These are phyloP conservation scores for Cyberlindnera meyerae DNA, from an alignment of 805 yeast species.

Conservation along the genomic window DNA sequence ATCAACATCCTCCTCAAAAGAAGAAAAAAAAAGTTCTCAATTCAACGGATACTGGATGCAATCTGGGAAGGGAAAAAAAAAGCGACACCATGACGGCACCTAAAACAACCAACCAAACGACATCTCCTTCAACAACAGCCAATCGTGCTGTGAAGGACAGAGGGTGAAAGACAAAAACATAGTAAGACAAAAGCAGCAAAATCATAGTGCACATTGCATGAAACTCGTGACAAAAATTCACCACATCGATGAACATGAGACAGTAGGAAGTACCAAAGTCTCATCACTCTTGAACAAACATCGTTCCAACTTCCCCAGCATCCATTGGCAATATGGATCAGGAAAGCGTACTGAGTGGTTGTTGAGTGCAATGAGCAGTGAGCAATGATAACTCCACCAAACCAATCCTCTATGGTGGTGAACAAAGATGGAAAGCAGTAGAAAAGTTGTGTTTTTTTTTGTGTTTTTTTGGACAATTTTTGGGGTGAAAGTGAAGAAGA, in stretches of 20 bases:
- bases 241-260: too few species aligned
- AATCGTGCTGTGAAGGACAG: not conserved
- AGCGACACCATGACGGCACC: not conserved
- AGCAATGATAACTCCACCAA: too few species aligned
- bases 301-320: slow-evolving; percentile 2
- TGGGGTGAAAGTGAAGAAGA: too few species aligned
- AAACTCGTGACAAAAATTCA: too few species aligned
- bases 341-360: slow-evolving; percentile 2
- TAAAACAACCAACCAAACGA: slow-evolving; percentile 5
- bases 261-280: too few species aligned
- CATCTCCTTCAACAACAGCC: not conserved
- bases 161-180: not conserved
- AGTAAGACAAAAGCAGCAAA: too few species aligned
- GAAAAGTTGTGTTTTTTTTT: slow-evolving; percentile 3
- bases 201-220: too few species aligned
- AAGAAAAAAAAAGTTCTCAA: not conserved
- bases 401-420: too few species aligned
- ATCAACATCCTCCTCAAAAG: not conserved
- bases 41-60: slow-evolving; percentile 6
- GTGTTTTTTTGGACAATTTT: slow-evolving; percentile 2
- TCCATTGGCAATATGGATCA: slow-evolving; percentile 9
- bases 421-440: too few species aligned
- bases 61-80: slow-evolving; percentile 6
- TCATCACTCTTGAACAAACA: too few species aligned
- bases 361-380: too few species aligned